Evolutionary conservation across 106 monocot species (phyloP), one percentile per base, ranked within the genome.

Genomic region (Phalaenopsis aphrodite): DNA sequence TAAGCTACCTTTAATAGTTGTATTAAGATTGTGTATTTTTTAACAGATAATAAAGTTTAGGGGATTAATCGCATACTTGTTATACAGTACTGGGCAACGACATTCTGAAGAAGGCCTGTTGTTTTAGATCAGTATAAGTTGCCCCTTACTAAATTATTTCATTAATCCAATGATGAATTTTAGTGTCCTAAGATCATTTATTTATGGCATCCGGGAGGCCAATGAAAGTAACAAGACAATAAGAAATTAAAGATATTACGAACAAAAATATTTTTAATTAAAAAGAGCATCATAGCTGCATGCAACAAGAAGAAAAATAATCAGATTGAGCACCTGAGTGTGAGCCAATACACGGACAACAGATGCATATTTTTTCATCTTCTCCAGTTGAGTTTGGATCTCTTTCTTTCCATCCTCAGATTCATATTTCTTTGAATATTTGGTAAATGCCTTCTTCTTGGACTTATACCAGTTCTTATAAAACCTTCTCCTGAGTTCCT

Each of bases 381-480:
- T 95, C 84, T 95, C 95, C 3, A 95, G 84, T 83, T 95, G 87
- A 7, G 84, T n/a, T 15, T 84, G 75, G 17, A 95, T 91, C 48
- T 95, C 91, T 72, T 93, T 93, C 84, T 91, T 95, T n/a, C 95
- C 93, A 3, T 86, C 89, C 12, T 90, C 93, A 57, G 76, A 78
- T 49, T 93, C 95, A 83, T 78, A 95, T 83, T 93, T 95, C 84
- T 88, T 91, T 0, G 91, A 84, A 78, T 95, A 95, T 46, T 88
- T 93, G 37, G 88, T 89, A 43, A 95, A 95, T 36, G 95, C 95
- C 80, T 87, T 93, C 89, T 91, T 95, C 89, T 95, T 95, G 85
- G 81, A 79, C 75, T 83, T 91, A 78, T 83, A 91, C 93, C 95
- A 91, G 91, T 91, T 93, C 85, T 93, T 95, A 77, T 95, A 95